Conservation (phyloP, 202 grass and related monocot species). For the Alloteropsis angusta region DNA sequence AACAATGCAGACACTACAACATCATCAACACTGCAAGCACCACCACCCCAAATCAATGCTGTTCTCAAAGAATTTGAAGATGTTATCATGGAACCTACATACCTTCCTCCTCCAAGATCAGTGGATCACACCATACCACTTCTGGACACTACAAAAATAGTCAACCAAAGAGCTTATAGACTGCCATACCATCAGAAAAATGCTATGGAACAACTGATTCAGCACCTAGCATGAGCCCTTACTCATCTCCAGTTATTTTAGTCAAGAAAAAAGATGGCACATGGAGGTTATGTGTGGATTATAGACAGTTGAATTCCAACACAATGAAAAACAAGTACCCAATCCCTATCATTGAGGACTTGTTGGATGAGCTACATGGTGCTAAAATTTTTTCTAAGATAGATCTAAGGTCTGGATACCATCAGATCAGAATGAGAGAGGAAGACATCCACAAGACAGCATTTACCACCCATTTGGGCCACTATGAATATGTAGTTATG, state of each 20-base stretch:
- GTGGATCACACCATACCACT: background rate
- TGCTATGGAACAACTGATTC: background rate
- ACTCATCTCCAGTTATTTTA: background rate
- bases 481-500: too few species aligned
- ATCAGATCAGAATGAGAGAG: background rate
- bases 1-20: too few species aligned
- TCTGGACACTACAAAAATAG: background rate
- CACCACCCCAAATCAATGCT: too few species aligned
- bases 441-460: too few species aligned
- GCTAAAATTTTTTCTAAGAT: background rate
- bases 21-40: too few species aligned
- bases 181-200: background rate
- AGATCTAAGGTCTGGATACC: background rate
- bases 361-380: background rate
- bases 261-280: background rate
- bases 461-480: too few species aligned
- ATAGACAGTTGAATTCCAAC: background rate
- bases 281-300: background rate
- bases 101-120: background rate
- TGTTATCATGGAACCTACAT: background rate
- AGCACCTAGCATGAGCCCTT: background rate
- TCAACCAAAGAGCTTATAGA: background rate
- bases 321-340: background rate
- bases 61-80: background rate
- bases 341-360: background rate